These are phyloP conservation scores for Neofusicoccum ribis DNA, from an alignment of 2,329 filamentous ascomycete genomes.

Conservation along the genomic window DNA sequence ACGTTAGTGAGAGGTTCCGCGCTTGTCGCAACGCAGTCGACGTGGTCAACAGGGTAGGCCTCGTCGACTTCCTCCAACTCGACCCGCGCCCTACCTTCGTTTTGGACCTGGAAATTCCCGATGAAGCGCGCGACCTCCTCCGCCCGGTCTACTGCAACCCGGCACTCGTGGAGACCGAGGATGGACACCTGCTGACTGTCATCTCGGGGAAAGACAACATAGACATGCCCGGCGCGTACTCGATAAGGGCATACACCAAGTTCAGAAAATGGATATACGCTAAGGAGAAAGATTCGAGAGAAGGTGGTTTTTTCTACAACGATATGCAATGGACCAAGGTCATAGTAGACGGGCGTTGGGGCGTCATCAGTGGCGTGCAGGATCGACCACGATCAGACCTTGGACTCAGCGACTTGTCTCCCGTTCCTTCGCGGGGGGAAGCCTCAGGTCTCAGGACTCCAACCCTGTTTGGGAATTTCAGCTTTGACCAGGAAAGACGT, in stretches of 20 bases:
- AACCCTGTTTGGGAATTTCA: background rate
- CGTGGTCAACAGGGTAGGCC: conserved; percentile 21
- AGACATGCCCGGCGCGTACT: conserved; percentile 23
- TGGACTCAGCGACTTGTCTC: background rate
- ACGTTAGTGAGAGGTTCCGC: background rate
- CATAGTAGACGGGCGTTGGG: conserved; percentile 26
- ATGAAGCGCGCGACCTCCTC: conserved; percentile 17
- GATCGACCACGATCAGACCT: background rate
- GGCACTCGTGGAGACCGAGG: conserved; percentile 24
- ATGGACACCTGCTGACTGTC: conserved; percentile 23
- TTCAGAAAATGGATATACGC: conserved; percentile 31
- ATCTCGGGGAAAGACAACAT: conserved; percentile 25
- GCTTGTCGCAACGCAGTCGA: background rate
- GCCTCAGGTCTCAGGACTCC: background rate
- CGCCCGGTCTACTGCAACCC: conserved; percentile 28
- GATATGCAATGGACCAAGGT: conserved; percentile 32
- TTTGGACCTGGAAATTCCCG: conserved; percentile 19
- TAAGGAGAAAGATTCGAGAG: conserved; percentile 21
- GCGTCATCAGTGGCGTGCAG: conserved; percentile 32
- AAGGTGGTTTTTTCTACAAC: conserved; percentile 25
- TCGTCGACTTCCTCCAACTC: conserved; percentile 27
- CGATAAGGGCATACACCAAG: conserved; percentile 24
- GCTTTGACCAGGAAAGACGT: background rate
- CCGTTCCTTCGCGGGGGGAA: background rate
- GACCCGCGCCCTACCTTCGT: conserved; percentile 32